phyloP scores from a whole-genome alignment of 2,329 filamentous ascomycete genomes.

The Pseudocercospora vitis region DNA sequence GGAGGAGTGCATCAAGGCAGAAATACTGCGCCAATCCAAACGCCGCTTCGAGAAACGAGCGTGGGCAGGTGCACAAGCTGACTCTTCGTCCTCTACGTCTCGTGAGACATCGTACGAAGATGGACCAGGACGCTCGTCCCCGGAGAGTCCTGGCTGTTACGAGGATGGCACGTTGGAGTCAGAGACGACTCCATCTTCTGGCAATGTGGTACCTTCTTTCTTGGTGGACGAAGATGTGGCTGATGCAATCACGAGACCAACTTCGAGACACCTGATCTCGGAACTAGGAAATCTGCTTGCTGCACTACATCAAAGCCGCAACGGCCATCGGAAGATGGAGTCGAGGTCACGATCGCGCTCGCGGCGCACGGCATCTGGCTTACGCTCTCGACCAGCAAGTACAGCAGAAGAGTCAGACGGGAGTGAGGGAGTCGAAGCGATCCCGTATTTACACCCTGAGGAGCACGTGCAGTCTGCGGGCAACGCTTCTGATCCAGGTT shows the following conservation, averaged over 20 bases:
- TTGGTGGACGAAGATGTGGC: conserved; percentile 72
- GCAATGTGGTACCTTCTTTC: conserved; percentile 49
- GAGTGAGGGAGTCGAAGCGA: neutral
- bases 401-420: neutral
- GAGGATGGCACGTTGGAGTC: conserved; percentile 8
- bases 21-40: conserved; percentile 67
- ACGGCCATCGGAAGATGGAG: conserved; percentile 24
- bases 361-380: conserved; percentile 4
- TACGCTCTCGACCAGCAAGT: conserved; percentile 3
- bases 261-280: conserved; percentile 67
- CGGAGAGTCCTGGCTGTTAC: no score
- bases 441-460: neutral
- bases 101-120: neutral
- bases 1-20: conserved; percentile 68
- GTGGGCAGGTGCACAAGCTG: neutral
- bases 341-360: conserved; percentile 19
- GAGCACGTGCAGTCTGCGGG: neutral
- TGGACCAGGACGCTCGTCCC: no score
- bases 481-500: neutral
- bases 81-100: neutral
- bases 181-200: neutral
- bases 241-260: conserved; percentile 63
- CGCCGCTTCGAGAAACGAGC: conserved; percentile 44
- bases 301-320: conserved; percentile 62
- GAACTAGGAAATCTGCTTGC: conserved; percentile 69